phyloP scores from a whole-genome alignment of 305 asterid species.

The Euphrasia arctica region DNA sequence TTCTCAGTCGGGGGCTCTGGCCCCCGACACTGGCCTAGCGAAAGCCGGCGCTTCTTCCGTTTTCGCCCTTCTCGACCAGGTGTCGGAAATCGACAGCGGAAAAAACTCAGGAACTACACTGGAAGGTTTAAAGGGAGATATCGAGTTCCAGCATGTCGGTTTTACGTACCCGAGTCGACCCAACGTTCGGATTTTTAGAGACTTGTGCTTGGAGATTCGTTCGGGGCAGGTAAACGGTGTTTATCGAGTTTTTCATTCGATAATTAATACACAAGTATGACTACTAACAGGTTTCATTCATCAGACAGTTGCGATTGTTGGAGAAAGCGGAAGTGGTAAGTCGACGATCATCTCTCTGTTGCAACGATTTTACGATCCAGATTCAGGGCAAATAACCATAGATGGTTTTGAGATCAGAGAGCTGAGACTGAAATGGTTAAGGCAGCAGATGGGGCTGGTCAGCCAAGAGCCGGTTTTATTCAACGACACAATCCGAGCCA shows the following conservation, averaged over 20 bases:
- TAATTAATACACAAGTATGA: too few relatives aligned
- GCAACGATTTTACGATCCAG: constrained; percentile 55
- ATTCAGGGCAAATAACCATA: constrained; percentile 48
- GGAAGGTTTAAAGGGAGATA: constrained; percentile 49
- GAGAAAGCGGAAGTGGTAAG: constrained; percentile 73
- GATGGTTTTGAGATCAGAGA: constrained; percentile 39
- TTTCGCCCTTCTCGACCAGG: constrained; percentile 49
- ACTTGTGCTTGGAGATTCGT: constrained; percentile 48
- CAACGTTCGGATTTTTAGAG: constrained; percentile 46
- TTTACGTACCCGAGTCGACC: constrained; percentile 69
- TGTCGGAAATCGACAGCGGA: constrained; percentile 43
- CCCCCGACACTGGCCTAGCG: constrained; percentile 63
- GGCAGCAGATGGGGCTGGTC: constrained; percentile 63
- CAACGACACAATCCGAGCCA: constrained; percentile 58
- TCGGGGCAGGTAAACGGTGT: constrained; percentile 50
- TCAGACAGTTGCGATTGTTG: constrained; percentile 64
- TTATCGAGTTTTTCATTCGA: background rate
- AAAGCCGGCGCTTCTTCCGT: constrained; percentile 53
- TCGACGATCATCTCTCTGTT: constrained; percentile 55
- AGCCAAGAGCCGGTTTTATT: constrained; percentile 59
- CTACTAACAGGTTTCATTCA: constrained; percentile 10
- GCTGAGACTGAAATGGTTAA: constrained; percentile 50
- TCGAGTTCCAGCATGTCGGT: constrained; percentile 43
- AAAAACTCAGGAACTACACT: constrained; percentile 37
- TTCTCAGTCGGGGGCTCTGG: constrained; percentile 63